Evolutionary conservation across 2,329 filamentous ascomycete genomes (phyloP), one percentile per base, ranked within the genome.

Genomic region (Claviceps spartinae): DNA sequence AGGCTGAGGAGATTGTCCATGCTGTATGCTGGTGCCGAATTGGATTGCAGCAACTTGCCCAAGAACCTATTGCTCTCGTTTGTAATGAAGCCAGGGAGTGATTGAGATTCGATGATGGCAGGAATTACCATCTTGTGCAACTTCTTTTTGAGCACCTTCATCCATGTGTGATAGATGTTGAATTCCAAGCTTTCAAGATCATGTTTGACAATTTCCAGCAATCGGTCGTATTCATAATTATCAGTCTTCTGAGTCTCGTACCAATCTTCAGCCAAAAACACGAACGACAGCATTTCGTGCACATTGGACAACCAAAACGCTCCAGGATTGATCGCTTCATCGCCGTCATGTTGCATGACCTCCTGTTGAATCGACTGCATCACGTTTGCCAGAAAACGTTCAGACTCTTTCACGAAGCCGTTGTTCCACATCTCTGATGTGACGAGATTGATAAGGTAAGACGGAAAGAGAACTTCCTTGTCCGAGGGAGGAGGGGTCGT

Each of bases 371-470:
- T 97, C 7, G 90, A 95, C 71, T 97, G 93, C 93, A 98, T 98
- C 58, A 98, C 93, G 63, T 97, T 98, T 64, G 93, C 93, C 56
- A 98, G 77, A 79, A 98, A 98, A 52, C 91, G 86, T 71, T 98
- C 93, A 4, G 93, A 97, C 71, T 98, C 93, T 75, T 98, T 98
- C 61, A 98, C 93, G 65, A 96, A 98, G 47, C 93, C 93, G 62
- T 98, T 98, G 75, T 98, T 98, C 93, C 93, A 98, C 93, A 98
- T 98, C 73, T 98, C 93, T 16, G 90, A 97, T 13, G 93, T 98
- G 57, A 98, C 93, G 55, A 98, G 78, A 69, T 98, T 98, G 75
- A 98, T 98, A 61, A 98, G 83, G 68, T 97, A 98, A 9, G 93
- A 91, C 37, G 93, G 93, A 83, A 98, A 98, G 50, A 98, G 77